Evolutionary conservation across 2,329 filamentous ascomycete species (phyloP).

Genomic region (Fusarium foetens): DNA sequence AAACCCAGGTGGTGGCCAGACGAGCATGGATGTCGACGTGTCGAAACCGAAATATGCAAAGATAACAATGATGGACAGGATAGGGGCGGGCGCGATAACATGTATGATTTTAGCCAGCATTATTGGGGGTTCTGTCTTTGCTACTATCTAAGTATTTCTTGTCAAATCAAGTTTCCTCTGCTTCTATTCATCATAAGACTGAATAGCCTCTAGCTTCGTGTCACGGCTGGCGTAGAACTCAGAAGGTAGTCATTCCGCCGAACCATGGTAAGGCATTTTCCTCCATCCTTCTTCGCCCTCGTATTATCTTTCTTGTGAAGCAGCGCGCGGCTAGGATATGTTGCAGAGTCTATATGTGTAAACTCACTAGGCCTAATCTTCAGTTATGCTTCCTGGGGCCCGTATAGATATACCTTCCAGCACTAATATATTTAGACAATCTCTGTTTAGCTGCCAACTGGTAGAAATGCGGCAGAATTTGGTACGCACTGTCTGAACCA

Average conservation of each 20-base stretch:
- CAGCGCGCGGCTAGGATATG: no score
- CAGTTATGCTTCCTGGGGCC: no score
- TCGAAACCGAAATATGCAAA: constrained; percentile 20
- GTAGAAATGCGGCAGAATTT: neutral
- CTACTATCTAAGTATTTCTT: neutral
- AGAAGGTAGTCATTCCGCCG: neutral
- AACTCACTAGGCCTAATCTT: no score
- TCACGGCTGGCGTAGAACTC: neutral
- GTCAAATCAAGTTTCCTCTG: neutral
- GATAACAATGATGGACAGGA: constrained; percentile 61
- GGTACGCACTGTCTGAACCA: neutral
- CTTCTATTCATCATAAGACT: neutral
- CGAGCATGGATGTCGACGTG: constrained; percentile 44
- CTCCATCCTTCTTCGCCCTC: neutral
- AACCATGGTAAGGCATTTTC: neutral
- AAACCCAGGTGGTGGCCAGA: constrained; percentile 57
- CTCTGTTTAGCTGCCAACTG: neutral
- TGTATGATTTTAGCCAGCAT: constrained; percentile 59
- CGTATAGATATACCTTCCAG: no score
- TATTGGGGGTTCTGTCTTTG: constrained; percentile 52
- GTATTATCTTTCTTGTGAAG: neutral
- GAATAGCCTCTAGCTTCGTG: neutral
- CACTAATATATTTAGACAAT: accelerated
- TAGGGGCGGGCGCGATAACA: constrained; percentile 67
- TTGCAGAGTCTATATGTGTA: no score